Conservation (phyloP, 306 rosid genomes). For the Dalbergia oliveri region DNA sequence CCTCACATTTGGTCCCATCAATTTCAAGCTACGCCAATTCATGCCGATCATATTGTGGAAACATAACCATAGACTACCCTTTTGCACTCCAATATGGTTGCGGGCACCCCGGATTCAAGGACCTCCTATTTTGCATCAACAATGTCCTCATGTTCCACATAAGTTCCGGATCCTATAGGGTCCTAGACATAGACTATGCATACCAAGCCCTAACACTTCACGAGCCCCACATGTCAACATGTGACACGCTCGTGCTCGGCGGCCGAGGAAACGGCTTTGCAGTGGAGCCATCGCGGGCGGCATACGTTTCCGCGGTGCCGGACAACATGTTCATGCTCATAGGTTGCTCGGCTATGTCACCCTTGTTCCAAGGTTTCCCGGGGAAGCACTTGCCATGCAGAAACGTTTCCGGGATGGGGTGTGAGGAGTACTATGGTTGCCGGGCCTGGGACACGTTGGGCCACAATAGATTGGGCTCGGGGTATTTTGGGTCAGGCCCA, state of each 20-base stretch:
- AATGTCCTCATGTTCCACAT: slow-evolving; percentile 90
- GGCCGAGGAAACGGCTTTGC: slow-evolving; percentile 76
- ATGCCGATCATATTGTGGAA: slow-evolving; percentile 93
- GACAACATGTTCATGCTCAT: slow-evolving; percentile 93
- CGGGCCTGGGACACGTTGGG: slow-evolving; percentile 88
- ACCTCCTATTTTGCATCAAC: slow-evolving; percentile 89
- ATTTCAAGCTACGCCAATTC: slow-evolving; percentile 39
- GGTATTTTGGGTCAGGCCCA: slow-evolving; percentile 72
- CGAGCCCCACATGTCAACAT: slow-evolving; percentile 95
- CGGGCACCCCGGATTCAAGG: slow-evolving; percentile 93
- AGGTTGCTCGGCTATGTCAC: slow-evolving; percentile 87
- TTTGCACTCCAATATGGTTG: slow-evolving; percentile 80
- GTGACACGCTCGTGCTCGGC: slow-evolving; percentile 75
- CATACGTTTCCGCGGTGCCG: slow-evolving; percentile 73
- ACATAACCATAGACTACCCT: slow-evolving; percentile 90
- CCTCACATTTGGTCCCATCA: background rate
- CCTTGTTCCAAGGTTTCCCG: slow-evolving; percentile 93
- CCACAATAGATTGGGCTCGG: slow-evolving; percentile 55
- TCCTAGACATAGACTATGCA: slow-evolving; percentile 87
- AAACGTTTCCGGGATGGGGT: slow-evolving; percentile 91
- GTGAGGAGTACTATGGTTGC: slow-evolving; percentile 86
- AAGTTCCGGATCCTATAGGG: slow-evolving; percentile 88
- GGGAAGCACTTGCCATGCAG: slow-evolving; percentile 86
- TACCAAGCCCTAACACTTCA: slow-evolving; percentile 83
- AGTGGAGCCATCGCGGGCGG: slow-evolving; percentile 79